These are phyloP conservation scores for Verticillium tricorpus DNA, from an alignment of 2,329 filamentous ascomycete genomes.

Conservation along the genomic window DNA sequence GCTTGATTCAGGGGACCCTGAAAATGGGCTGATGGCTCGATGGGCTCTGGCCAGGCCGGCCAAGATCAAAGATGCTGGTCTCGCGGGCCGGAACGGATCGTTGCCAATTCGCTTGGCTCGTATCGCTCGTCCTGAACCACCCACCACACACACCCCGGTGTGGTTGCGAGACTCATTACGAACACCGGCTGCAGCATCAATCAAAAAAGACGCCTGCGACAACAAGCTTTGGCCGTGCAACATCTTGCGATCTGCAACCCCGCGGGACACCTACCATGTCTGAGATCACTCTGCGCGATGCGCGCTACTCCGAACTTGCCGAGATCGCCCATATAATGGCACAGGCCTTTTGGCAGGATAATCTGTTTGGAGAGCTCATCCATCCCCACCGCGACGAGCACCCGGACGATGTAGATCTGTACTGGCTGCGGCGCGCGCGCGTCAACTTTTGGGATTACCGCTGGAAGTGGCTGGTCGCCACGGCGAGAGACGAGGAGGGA, in stretches of 20 bases:
- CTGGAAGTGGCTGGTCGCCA: slow-evolving; percentile 20
- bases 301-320: slow-evolving; percentile 18
- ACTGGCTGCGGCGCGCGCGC: slow-evolving; percentile 21
- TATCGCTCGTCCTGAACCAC: not conserved
- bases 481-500: slow-evolving; percentile 10
- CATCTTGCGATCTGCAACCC: not conserved
- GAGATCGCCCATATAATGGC: slow-evolving; percentile 23
- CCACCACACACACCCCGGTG: too few relatives aligned
- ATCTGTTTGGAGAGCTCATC: slow-evolving; percentile 26
- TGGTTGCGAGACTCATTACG: too few relatives aligned
- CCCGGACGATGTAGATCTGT: slow-evolving; percentile 23
- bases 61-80: not conserved
- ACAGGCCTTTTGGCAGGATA: slow-evolving; percentile 27
- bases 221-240: not conserved
- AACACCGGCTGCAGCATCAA: not conserved
- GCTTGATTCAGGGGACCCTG: not conserved
- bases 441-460: slow-evolving; percentile 23
- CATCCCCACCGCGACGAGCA: slow-evolving; percentile 26
- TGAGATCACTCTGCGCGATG: slow-evolving; percentile 9
- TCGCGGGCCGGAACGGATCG: not conserved
- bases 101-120: not conserved
- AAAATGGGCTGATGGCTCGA: not conserved
- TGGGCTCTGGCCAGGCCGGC: not conserved
- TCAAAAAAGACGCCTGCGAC: not conserved
- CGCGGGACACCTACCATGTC: not conserved